These are phyloP conservation scores for Saitozyma podzolica DNA, from an alignment of 768 basidiomycete species.

Conservation along the genomic window DNA sequence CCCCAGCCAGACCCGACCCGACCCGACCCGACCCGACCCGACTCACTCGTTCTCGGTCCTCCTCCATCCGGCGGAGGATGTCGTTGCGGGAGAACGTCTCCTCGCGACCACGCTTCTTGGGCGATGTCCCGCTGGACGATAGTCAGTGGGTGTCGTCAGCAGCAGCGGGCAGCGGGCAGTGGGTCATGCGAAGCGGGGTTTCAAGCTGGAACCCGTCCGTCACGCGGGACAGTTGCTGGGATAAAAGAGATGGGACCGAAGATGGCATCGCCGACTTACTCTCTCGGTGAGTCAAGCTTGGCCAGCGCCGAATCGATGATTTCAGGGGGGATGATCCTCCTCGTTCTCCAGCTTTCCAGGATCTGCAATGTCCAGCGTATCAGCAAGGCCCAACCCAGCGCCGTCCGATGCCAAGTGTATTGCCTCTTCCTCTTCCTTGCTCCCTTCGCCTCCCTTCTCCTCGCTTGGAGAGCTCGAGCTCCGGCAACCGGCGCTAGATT, in stretches of 20 bases:
- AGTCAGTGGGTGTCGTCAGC: no score
- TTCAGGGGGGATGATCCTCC: constrained; percentile 77
- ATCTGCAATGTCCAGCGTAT: constrained; percentile 59
- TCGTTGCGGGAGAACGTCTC: constrained; percentile 63
- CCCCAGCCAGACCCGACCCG: no score
- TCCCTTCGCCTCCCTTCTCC: no score
- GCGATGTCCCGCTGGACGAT: constrained; percentile 10
- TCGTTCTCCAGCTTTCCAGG: constrained; percentile 84
- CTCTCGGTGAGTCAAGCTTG: constrained; percentile 30
- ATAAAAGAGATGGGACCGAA: neutral
- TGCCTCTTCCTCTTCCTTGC: no score
- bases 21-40: no score
- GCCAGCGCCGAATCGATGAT: constrained; percentile 71
- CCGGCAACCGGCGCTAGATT: no score
- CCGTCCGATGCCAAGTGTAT: no score
- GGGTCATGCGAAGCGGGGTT: neutral
- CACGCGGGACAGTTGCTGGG: neutral
- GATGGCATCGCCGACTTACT: no score
- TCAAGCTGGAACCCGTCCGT: neutral
- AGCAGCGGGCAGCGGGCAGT: no score
- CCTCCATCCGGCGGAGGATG: constrained; percentile 81
- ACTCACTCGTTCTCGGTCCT: constrained; percentile 74
- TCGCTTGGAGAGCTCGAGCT: no score
- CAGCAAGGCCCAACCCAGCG: no score
- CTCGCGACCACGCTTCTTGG: constrained; percentile 32